Evolutionary conservation across 208 protist species (phyloP), one percentile per base, ranked within the genome.

Genomic region (Trypanosoma caninum): DNA sequence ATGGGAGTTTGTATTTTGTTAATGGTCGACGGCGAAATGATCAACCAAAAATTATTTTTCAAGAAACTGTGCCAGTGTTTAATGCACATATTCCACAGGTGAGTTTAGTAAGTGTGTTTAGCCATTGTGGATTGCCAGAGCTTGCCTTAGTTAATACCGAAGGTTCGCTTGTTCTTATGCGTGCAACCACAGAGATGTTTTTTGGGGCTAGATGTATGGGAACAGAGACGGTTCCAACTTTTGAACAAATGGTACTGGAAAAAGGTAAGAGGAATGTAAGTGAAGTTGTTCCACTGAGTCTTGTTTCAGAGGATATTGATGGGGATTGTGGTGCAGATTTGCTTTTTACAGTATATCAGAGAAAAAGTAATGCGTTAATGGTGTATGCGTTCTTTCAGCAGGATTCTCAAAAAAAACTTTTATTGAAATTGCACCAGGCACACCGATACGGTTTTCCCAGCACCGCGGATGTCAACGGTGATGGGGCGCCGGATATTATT

Each of bases 301-400:
- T 90, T 14, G 34, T 57, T 13, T 40, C 72, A 23, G 76, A 66
- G 0, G 83, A 87, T 37, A 69, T 90, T 4, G 74, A 87, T 53
- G 83, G 74, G n/a, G 83, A 90, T 66, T 86, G 80, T 54, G 61
- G 34, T 11, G 64, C 71, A 16, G 83, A 90, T 54, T 59, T 91
- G 25, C 59, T 91, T 22, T 84, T 75, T 68, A 76, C 69, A 22
- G 56, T 89, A 22, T 51, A 75, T 22, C 61, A 75, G 22, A 25
- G 11, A 1, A 38, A 65, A 10, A 33, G 34, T 10, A 51, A 62
- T 16, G 42, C 22, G 30, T 55, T 79, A 20, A 51, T 77, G 40
- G 41, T 87, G n/a, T 69, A 72, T 45, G 52, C 60, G 20, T 42
- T 78, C 23, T 54, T 64, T 23, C 31, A 64, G 23, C 27, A 8